Conservation (phyloP, 106 monocot genomes). For the Apostasia shenzhenica region DNA sequence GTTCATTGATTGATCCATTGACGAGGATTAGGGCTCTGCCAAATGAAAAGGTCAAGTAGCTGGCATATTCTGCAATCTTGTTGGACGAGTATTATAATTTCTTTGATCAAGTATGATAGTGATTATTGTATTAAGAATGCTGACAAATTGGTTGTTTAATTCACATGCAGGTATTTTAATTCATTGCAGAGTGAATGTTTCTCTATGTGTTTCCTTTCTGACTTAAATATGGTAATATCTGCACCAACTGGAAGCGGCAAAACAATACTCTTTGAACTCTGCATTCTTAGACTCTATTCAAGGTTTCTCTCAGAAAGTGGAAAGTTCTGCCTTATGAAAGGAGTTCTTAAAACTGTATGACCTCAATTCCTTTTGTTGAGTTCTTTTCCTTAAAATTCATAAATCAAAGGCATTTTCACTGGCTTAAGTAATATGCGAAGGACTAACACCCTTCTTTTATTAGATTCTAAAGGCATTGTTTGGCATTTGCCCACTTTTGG, state of each 20-base stretch:
- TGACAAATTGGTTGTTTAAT: neutral
- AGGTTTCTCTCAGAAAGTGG: conserved; percentile 72
- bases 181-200: conserved; percentile 97
- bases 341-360: conserved; percentile 76
- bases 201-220: conserved; percentile 58
- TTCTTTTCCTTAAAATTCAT: neutral
- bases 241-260: conserved; percentile 99
- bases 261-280: conserved; percentile 94
- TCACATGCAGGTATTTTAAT: conserved; percentile 79
- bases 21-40: neutral
- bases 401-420: neutral
- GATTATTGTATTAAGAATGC: neutral
- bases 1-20: too few species aligned
- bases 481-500: too few species aligned
- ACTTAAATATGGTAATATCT: conserved; percentile 94
- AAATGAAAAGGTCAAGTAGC: neutral
- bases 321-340: conserved; percentile 69
- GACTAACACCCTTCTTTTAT: too few species aligned
- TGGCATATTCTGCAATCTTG: neutral
- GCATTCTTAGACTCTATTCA: conserved; percentile 82
- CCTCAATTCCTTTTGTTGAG: neutral
- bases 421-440: too few species aligned
- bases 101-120: neutral
- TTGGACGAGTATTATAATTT: neutral
- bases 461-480: too few species aligned